Base-by-base conservation (phyloP, 768 basidiomycete genomes). In the Cantharellus cinnabarinus region DNA sequence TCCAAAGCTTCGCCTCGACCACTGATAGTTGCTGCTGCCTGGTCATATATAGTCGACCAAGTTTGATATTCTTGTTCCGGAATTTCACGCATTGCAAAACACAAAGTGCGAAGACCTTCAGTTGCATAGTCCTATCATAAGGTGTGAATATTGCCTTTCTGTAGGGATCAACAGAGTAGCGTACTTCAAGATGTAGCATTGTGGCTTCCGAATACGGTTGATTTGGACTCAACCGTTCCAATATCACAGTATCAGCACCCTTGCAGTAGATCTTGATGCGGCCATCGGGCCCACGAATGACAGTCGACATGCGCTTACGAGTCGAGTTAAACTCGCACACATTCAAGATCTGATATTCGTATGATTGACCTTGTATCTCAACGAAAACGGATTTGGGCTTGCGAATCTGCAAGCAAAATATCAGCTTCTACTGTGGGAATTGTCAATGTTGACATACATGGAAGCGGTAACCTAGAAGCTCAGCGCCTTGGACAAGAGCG, bases 321-420 rank as follows among this genome's bases (percentile, higher is more conserved):
- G 90, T 89, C 34, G 90, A 95, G 68, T 98, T 98, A 77, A 99
- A 99, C 71, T 98, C 95, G 77, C 93, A 95, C 50, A 99, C 85
- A 67, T 98, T 98, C 61, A 99, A 71, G 59, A 98, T 79, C 66
- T 97, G 81, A 67, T 82, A 98, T 68, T 98, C 90, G 59, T 79
- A 77, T 0, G 75, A 71, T 58, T 74, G 70, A 20, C 89, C 90
- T 56, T 77, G 74, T 59, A 93, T 75, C 44, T 85, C 83, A 58
- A 98, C 80, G 67, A 89, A 97, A 4, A 93, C 88, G 0, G 94
- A 95, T 67, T 84, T 90, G 3, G 95, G 95, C 70, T 99, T 99
- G 44, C 95, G 84, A 2, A 77, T 93, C 91, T 97, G 68, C 14
- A 56, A 41, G n/a, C 37, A 4, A 7, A 42, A 54, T 48, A 57